Evolutionary conservation across 805 yeast genomes (phyloP), one percentile per base, ranked within the genome.

Genomic region (Saccharomyces paradoxus): DNA sequence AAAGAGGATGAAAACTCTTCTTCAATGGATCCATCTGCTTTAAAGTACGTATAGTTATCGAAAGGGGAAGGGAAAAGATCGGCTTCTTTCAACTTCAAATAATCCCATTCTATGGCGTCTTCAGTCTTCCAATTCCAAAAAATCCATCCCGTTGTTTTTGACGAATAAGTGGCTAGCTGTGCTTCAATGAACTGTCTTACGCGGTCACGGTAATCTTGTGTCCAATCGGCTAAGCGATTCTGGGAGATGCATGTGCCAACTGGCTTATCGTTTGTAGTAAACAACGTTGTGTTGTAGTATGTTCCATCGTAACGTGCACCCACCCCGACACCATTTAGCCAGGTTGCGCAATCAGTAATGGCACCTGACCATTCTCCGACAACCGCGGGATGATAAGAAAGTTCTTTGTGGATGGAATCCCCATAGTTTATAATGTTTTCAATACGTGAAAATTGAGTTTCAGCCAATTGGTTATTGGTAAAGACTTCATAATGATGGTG

Each of bases 401-500:
- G 76, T 44, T 72, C 73, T 8, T 63, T 63, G 1, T 30, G 14
- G 29, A 73, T 61, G 1, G 69, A 57, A 37, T 50, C 62, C 21
- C 66, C 79, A 63, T 53, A 73, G 56, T 56, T 69, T 58, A 65
- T 69, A 64, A 64, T 70, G 55, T 63, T 57, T 53, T 61, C 51
- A 3, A 65, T 29, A 65, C 78, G 63, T 56, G 69, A 58, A 53
- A 56, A 54, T 63, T 69, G 65, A 57, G 76, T 51, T 55, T 70
- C 77, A 51, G 73, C 63, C 54, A 89, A 77, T 71, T 87, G 87
- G 27, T 74, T 81, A 44, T 76, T 77, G 14, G 83, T 76, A 69
- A 92, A 91, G 22, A 89, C 92, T 73, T 90, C 95, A 72, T 91
- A 91, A 68, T 86, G 89, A 72, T 91, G 97, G 72, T 89, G 96